Evolutionary conservation across 345 rosid genomes (phyloP), one percentile per base, ranked within the genome.

Genomic region (Cardamine chenopodiifolia): DNA sequence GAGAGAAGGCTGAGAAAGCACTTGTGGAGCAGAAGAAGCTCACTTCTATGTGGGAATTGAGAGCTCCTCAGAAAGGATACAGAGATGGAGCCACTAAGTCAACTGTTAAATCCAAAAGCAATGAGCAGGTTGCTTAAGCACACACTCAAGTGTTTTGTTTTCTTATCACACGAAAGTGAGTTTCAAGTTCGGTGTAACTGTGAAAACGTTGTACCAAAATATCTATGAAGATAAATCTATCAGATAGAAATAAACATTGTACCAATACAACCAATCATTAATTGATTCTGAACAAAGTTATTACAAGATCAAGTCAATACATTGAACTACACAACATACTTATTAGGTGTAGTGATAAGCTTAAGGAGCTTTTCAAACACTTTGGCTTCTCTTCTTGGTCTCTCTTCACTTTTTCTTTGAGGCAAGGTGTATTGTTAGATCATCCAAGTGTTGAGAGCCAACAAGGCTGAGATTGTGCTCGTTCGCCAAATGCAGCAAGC

Each of bases 1-100:
- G 99, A 80, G 99, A 94, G 76, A 94, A 86, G 71, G 82, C 97
- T 0, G 97, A 90, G 72, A 86, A 82, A 15, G 84, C 92, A 32
- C 78, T 90, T 70, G 86, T 54, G 17, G 85, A 84, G 26, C 97
- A 92, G 75, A 92, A 82, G 96, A 95, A 87, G 73, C 58, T 87
- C 54, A 88, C 93, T 2, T 83, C 86, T 17, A 53, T 62, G 50
- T 92, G 99, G 99, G 99, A 90, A 81, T 25, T 26, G 28, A 86
- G 97, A 80, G 97, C 99, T 63, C 93, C 89, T 5, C 89, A 87
- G 54, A 90, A 71, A 86, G 99, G 97, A 40, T 95, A 95, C 90
- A 95, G 62, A 79, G 94, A 89, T 73, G 93, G 85, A 68, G 65
- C 68, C 45, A 44, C 84, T 17, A 86, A 79, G 80, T 65, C 85